A percentile compares a stretch with the other conserved stretches of the same genome.
Conservation (phyloP, 306 rosid genomes). For the Mucuna pruriens region DNA sequence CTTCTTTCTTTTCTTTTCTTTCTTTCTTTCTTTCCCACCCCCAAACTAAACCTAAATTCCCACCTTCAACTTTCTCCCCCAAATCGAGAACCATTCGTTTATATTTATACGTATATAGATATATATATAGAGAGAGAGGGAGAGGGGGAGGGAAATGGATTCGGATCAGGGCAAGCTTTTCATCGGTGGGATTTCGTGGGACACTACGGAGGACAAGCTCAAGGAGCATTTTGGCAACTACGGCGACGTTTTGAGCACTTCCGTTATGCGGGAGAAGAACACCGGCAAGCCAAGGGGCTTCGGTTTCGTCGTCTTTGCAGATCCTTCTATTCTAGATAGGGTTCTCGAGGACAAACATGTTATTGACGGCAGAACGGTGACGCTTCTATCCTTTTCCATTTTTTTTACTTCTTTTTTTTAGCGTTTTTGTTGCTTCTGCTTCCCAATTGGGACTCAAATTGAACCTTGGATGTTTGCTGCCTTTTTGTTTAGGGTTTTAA, state of each 20-base stretch:
- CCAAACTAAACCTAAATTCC: conserved; percentile 23
- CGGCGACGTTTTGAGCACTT: conserved; percentile 81
- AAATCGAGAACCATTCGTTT: not conserved
- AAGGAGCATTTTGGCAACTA: conserved; percentile 79
- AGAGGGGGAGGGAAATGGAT: conserved; percentile 58
- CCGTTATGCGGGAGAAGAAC: conserved; percentile 87
- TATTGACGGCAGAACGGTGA: conserved; percentile 92
- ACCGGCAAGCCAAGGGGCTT: conserved; percentile 91
- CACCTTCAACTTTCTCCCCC: not conserved
- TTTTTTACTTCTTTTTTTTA: not conserved
- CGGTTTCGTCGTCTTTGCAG: conserved; percentile 85
- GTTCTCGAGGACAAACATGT: conserved; percentile 89
- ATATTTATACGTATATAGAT: not conserved
- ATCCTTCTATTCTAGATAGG: conserved; percentile 88
- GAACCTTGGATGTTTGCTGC: not conserved
- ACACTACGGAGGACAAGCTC: conserved; percentile 87
- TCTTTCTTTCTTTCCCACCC: not conserved
- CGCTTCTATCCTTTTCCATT: not conserved
- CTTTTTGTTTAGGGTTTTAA: not conserved
- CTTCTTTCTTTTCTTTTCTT: not conserved
- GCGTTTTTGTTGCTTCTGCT: not conserved
- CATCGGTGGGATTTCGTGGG: conserved; percentile 98
- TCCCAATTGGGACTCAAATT: not conserved
- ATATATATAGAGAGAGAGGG: not conserved
- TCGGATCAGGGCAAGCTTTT: conserved; percentile 98